Base-by-base conservation (phyloP, 805 yeast genomes). In the Lipomyces lipofer region DNA sequence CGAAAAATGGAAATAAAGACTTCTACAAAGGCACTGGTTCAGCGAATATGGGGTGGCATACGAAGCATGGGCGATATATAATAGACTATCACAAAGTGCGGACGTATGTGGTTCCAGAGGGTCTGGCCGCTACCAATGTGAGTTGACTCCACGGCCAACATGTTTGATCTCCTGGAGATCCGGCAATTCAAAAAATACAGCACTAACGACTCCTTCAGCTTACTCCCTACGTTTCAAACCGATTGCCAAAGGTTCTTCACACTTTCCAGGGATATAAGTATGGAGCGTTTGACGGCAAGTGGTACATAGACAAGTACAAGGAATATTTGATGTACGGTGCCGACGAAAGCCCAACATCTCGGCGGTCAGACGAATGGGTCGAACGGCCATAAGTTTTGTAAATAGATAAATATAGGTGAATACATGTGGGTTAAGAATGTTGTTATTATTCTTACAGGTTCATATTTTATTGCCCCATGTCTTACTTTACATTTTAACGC, bases 1-100 rank as follows among this genome's bases (percentile, higher is more conserved):
- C 97, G 21, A 94, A 94, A 66, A 89, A 88, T 69, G 98, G 99
- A 66, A 92, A 94, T 73, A 90, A 91, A 75, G 85, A 87, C 64
- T 87, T 78, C 73, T 94, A 94, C 75, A 94, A 94, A 71, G 99
- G 99, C 76, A 94, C 98, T 21, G 81, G 97, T 54, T 88, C 99
- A 4, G 80, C 95, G 2, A 97, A 97, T 70, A 82, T 89, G 59
- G 99, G 99, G 69, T 77, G 76, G 49, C 82, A 85, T 67, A 86
- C 94, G 50, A 75, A 77, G 32, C 78, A 76, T 57, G 97, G 96
- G 50, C 79, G 80, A 21, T 94, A 89, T 71, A 75, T 80, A 5
- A 80, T 94, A 58, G 79, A 88, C 73, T 92, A 95, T 88, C 71
- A 73, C 43, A 89, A 85, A 67, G 98, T 92, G 28, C 79, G 97